Conservation (phyloP, 1,284 basidiomycete genomes). For the Sanghuangporus weigelae region DNA sequence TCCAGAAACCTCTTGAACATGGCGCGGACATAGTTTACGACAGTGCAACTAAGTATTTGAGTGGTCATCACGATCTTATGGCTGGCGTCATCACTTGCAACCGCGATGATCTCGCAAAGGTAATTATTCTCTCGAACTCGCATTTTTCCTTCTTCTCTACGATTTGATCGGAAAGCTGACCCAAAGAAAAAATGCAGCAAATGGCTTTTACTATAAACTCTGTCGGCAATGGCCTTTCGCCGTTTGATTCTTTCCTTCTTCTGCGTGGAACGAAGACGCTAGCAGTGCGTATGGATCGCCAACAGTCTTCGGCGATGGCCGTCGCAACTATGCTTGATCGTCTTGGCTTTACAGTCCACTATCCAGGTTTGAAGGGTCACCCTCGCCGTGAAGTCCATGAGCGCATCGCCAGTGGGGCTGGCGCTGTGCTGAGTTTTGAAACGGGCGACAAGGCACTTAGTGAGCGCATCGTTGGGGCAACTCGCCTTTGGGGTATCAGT, state of each 20-base stretch:
- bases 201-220: conserved; percentile 93
- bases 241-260: conserved; percentile 94
- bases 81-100: conserved; percentile 93
- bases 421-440: conserved; percentile 92
- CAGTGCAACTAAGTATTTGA: conserved; percentile 96
- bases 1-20: conserved; percentile 92
- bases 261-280: conserved; percentile 96
- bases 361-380: conserved; percentile 85
- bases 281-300: conserved; percentile 93
- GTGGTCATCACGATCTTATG: conserved; percentile 99
- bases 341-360: conserved; percentile 91
- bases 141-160: background rate
- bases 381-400: conserved; percentile 86
- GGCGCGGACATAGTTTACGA: conserved; percentile 98
- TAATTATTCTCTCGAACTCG: conserved; percentile 26
- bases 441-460: conserved; percentile 90
- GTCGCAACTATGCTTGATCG: conserved; percentile 86
- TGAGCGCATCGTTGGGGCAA: conserved; percentile 89
- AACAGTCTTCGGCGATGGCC: conserved; percentile 78
- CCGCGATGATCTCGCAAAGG: conserved; percentile 86
- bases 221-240: conserved; percentile 95
- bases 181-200: conserved; percentile 40
- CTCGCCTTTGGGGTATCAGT: conserved; percentile 94
- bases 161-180: background rate
- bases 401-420: conserved; percentile 84